These are phyloP conservation scores for Dothidotthia symphoricarpi DNA, from an alignment of 2,329 filamentous ascomycete species.

Conservation along the genomic window DNA sequence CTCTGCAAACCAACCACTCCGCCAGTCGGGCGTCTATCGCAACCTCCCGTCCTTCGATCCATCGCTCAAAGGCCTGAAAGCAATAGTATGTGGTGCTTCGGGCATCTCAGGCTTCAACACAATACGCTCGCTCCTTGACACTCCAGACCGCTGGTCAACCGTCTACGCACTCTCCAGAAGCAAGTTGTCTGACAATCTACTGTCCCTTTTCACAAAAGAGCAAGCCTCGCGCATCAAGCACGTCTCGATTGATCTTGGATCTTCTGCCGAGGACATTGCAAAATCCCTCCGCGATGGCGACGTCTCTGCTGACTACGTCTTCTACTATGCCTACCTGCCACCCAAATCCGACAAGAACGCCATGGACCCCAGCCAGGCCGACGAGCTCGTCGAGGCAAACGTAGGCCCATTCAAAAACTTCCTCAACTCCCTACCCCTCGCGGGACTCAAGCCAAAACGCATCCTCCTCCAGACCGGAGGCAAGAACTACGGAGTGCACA, in stretches of 20 bases:
- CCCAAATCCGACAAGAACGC: slow-evolving; percentile 7
- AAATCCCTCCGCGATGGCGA: slow-evolving; percentile 2
- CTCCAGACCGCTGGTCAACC: slow-evolving; percentile 10
- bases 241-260: slow-evolving; percentile 10
- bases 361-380: slow-evolving; percentile 6
- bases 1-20: slow-evolving; percentile 8
- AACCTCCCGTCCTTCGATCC: slow-evolving; percentile 14
- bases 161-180: slow-evolving; percentile 11
- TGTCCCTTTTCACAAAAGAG: slow-evolving; percentile 5
- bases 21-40: slow-evolving; percentile 13
- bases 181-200: slow-evolving; percentile 2
- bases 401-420: slow-evolving; percentile 10
- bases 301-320: slow-evolving; percentile 7
- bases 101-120: slow-evolving; percentile 15
- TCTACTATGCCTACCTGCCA: slow-evolving; percentile 15
- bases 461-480: slow-evolving; percentile 14
- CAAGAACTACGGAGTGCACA: slow-evolving; percentile 13
- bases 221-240: slow-evolving; percentile 13
- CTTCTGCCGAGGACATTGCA: slow-evolving; percentile 7
- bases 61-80: slow-evolving; percentile 5
- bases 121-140: slow-evolving; percentile 7
- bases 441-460: slow-evolving; percentile 9
- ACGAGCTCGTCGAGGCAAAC: slow-evolving; percentile 9
- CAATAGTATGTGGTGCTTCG: slow-evolving; percentile 12
- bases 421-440: slow-evolving; percentile 5